Percentiles rank a stretch among this genome's conserved stretches.
Conservation (phyloP, 2,329 filamentous ascomycete species). For the Didymella arachidicola region DNA sequence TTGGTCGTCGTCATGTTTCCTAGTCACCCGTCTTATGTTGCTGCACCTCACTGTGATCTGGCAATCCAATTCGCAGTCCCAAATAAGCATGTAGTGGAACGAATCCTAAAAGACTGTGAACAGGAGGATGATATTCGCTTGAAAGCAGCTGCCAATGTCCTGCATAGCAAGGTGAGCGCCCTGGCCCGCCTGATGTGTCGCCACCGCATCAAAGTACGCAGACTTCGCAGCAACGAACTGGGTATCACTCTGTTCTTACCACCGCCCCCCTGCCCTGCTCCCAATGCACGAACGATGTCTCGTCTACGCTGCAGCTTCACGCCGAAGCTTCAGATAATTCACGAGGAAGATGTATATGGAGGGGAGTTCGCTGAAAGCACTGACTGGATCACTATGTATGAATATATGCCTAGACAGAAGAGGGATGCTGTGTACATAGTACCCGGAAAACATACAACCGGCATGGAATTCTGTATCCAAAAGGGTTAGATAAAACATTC, state of each 20-base stretch:
- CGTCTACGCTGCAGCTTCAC: no score
- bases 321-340: no score
- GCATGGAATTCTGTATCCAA: no score
- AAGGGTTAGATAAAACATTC: no score
- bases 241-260: constrained; percentile 3
- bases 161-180: not conserved
- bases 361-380: no score
- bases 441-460: no score
- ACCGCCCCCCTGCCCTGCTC: constrained; percentile 1
- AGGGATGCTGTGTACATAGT: no score
- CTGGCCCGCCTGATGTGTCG: not conserved
- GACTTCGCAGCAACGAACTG: not conserved
- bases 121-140: not conserved
- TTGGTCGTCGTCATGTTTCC: not conserved
- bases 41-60: not conserved
- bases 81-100: constrained; percentile 1
- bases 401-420: no score
- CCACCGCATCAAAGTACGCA: not conserved
- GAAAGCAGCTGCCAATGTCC: not conserved
- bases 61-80: constrained; percentile 5
- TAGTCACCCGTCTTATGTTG: not conserved
- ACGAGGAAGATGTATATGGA: no score
- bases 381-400: no score
- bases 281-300: not conserved
- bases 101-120: not conserved